Evolutionary conservation across 345 rosid species (phyloP).

Genomic region (Salix caprea): DNA sequence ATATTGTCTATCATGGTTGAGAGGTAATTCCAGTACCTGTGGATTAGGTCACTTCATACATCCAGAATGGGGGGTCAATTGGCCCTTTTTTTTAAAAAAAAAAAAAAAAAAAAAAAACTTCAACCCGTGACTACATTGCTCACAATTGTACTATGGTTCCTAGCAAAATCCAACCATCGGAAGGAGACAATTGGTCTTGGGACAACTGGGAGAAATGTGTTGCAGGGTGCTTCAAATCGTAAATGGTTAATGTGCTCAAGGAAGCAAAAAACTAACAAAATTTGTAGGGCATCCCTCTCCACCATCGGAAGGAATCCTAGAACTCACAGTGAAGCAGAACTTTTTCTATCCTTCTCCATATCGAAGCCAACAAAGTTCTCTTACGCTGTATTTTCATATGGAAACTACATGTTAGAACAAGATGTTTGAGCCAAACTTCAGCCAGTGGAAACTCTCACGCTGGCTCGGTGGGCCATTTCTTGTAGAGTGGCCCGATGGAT

Average conservation of each 20-base stretch:
- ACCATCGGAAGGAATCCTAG: not conserved
- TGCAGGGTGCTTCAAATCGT: not conserved
- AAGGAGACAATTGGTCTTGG: not conserved
- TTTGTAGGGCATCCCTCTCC: not conserved
- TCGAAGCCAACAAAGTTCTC: no score
- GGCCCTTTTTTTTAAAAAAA: not conserved
- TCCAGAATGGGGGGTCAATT: not conserved
- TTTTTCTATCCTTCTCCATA: no score
- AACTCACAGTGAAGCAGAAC: no score
- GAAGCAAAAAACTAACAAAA: not conserved
- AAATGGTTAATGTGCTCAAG: not conserved
- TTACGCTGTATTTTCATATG: no score
- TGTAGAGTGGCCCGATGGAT: not conserved
- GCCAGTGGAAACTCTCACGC: not conserved
- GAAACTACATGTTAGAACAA: no score
- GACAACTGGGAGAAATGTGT: not conserved
- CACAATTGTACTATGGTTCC: not conserved
- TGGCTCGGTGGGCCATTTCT: not conserved
- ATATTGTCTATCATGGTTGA: not conserved
- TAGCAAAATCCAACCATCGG: not conserved
- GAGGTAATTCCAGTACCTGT: not conserved
- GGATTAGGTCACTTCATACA: not conserved
- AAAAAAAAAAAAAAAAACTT: no score
- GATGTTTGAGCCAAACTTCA: not conserved
- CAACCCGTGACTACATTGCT: constrained; percentile 1